These are phyloP conservation scores for Cynara cardunculus DNA, from an alignment of 129 eudicot species.

Conservation along the genomic window DNA sequence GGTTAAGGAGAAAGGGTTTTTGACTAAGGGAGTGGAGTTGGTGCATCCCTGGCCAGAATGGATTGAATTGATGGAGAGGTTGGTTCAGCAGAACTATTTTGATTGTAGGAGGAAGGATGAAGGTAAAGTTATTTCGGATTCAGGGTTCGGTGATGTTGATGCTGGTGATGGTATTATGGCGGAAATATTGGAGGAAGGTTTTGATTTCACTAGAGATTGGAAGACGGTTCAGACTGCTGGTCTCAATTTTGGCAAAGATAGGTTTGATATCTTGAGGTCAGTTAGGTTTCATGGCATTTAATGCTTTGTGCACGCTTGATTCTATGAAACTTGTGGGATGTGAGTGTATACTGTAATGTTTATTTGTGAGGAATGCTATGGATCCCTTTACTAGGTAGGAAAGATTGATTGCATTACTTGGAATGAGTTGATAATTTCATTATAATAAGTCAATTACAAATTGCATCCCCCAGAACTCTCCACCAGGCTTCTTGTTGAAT, in stretches of 20 bases:
- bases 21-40: conserved; percentile 53
- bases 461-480: too few species aligned
- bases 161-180: conserved; percentile 24
- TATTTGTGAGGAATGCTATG: not conserved
- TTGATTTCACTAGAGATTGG: conserved; percentile 81
- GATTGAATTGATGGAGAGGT: conserved; percentile 92
- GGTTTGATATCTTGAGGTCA: conserved; percentile 91
- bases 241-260: conserved; percentile 73
- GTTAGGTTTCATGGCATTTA: conserved; percentile 5
- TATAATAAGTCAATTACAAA: too few species aligned
- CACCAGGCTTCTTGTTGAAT: too few species aligned
- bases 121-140: conserved; percentile 53
- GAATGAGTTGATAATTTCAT: too few species aligned
- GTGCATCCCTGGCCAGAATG: conserved; percentile 98
- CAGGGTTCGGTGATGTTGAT: conserved; percentile 39
- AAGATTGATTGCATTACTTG: too few species aligned
- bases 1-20: conserved; percentile 24
- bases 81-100: conserved; percentile 86
- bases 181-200: conserved; percentile 41
- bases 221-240: conserved; percentile 76
- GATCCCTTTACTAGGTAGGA: not conserved
- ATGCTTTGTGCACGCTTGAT: not conserved
- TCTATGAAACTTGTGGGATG: not conserved
- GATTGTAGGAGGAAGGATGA: conserved; percentile 83
- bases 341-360: too few species aligned